Conservation (phyloP, 192 early-diverging fungal species). For the Thamnidium elegans region DNA sequence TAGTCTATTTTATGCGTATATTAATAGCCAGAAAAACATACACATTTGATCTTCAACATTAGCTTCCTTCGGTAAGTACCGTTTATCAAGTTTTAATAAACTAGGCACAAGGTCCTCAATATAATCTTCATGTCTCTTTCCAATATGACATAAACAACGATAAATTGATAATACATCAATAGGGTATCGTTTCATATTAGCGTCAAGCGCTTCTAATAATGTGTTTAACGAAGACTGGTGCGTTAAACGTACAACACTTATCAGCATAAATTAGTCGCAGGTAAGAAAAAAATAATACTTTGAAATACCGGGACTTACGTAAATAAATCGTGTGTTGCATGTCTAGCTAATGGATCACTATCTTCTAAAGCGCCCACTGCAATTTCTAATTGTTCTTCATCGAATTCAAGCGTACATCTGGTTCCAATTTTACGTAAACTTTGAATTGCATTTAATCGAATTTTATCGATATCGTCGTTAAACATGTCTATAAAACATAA, state of each 20-base stretch:
- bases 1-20: not conserved
- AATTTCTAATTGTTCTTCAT: constrained; percentile 72
- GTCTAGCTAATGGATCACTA: constrained; percentile 59
- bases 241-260: constrained; percentile 47
- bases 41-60: constrained; percentile 64
- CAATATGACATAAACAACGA: constrained; percentile 62
- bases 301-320: constrained; percentile 40
- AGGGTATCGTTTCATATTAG: constrained; percentile 63
- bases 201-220: constrained; percentile 57
- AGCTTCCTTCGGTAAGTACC: constrained; percentile 68
- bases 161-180: constrained; percentile 72
- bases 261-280: not conserved
- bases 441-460: constrained; percentile 78
- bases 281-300: not conserved
- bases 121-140: constrained; percentile 54
- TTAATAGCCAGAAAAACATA: constrained; percentile 29
- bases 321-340: constrained; percentile 72
- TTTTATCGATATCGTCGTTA: constrained; percentile 88
- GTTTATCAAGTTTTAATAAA: constrained; percentile 62
- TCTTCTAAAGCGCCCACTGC: constrained; percentile 78
- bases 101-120: constrained; percentile 47
- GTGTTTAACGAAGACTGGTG: constrained; percentile 41
- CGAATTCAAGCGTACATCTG: constrained; percentile 51
- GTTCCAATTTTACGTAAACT: constrained; percentile 72
- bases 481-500: constrained; percentile 76